Evolutionary conservation across 1,284 basidiomycete species (phyloP).

Genomic region (Tetrapyrgos nigripes): DNA sequence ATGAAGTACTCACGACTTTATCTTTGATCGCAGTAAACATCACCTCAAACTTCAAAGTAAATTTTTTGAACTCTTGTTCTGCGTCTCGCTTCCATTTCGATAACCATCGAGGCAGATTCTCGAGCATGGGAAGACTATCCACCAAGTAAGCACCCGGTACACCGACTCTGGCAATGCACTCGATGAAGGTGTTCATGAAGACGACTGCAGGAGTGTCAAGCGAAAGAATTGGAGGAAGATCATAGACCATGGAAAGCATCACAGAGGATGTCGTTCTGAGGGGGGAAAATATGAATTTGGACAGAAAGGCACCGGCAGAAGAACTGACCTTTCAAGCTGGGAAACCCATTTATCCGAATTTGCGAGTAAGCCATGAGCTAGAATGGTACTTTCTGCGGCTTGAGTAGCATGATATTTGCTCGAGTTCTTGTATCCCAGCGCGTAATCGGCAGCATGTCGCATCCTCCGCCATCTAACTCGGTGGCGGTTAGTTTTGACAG

Average conservation of each 20-base stretch:
- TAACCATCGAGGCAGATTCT: neutral
- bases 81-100: conserved; percentile 8
- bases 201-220: neutral
- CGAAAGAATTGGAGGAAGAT: neutral
- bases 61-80: neutral
- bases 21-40: conserved; percentile 2
- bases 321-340: neutral
- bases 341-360: neutral
- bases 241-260: conserved; percentile 4
- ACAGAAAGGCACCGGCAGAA: neutral
- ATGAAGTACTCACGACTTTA: neutral
- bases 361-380: neutral
- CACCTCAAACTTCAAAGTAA: neutral
- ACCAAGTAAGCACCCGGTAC: conserved; percentile 8
- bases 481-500: too few relatives aligned
- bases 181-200: conserved; percentile 2
- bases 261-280: neutral
- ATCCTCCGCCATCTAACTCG: conserved; percentile 15
- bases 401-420: conserved; percentile 6
- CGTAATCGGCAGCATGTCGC: conserved; percentile 15
- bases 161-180: neutral
- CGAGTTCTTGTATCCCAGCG: conserved; percentile 1
- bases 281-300: neutral
- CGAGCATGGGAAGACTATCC: neutral
- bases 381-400: neutral